phyloP scores from a whole-genome alignment of 495 filamentous ascomycete genomes.

The Rhypophila decipiens region DNA sequence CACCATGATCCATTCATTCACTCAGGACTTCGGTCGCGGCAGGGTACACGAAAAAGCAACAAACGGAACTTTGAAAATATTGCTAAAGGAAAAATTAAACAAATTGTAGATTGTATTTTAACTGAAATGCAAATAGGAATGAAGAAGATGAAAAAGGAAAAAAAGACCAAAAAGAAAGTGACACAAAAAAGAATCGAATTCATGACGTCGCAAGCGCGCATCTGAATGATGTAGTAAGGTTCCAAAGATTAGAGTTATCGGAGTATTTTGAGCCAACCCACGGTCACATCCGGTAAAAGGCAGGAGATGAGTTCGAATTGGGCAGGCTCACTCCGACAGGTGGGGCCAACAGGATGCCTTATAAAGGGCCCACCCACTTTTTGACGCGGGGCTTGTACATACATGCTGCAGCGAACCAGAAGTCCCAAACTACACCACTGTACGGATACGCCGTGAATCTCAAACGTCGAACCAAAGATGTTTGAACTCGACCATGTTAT shows the following conservation, averaged over 20 bases:
- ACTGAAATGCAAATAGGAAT: no score
- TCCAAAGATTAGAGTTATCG: constrained; percentile 30
- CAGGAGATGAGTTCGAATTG: constrained; percentile 35
- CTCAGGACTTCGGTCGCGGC: background rate
- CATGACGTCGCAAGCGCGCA: constrained; percentile 20
- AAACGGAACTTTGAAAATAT: no score
- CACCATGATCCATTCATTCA: no score
- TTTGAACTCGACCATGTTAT: no score
- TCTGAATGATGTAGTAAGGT: constrained; percentile 8
- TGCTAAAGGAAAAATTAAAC: no score
- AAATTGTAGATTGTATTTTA: no score
- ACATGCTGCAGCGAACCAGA: no score
- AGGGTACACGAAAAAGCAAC: background rate
- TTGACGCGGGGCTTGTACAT: no score
- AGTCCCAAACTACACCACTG: no score
- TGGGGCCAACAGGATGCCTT: background rate
- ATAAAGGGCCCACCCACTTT: constrained; percentile 17
- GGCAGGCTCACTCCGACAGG: constrained; percentile 26
- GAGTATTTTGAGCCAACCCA: constrained; percentile 33
- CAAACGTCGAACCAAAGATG: no score
- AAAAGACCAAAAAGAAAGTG: constrained; percentile 7
- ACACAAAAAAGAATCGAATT: constrained; percentile 27
- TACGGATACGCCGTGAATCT: no score
- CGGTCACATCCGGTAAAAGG: constrained; percentile 37
- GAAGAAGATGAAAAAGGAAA: background rate